These are phyloP conservation scores for Arabis alpina DNA, from an alignment of 345 rosid genomes.

Conservation along the genomic window DNA sequence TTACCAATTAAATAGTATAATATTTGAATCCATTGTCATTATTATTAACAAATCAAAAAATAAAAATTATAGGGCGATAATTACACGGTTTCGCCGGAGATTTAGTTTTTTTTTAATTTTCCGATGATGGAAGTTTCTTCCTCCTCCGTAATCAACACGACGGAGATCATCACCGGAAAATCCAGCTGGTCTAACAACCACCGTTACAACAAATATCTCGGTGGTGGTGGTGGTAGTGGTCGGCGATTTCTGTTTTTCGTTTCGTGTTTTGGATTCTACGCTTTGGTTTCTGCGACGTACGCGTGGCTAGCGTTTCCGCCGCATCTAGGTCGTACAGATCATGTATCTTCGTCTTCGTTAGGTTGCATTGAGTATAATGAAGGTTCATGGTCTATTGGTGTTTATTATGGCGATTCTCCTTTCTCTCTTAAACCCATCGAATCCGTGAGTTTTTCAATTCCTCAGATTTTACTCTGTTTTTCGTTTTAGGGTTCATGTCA, in stretches of 20 bases:
- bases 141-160: constrained; percentile 36
- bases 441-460: constrained; percentile 51
- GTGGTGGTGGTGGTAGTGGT: constrained; percentile 31
- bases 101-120: neutral
- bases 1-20: neutral
- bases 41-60: neutral
- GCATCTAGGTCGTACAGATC: constrained; percentile 40
- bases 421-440: constrained; percentile 89
- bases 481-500: too few species aligned
- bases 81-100: constrained; percentile 8
- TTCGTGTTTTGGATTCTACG: constrained; percentile 62
- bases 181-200: neutral
- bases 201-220: constrained; percentile 18
- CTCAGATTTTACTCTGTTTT: neutral
- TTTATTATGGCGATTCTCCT: constrained; percentile 86
- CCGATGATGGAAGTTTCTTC: constrained; percentile 41
- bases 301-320: constrained; percentile 60
- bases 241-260: constrained; percentile 48
- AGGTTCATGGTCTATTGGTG: constrained; percentile 96
- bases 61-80: constrained; percentile 2
- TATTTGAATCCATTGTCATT: neutral
- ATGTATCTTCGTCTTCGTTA: constrained; percentile 48
- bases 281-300: constrained; percentile 62
- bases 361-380: constrained; percentile 87
- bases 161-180: constrained; percentile 27